These are phyloP conservation scores for Tylopilus subfusipes DNA, from an alignment of 768 basidiomycete species.

Conservation along the genomic window DNA sequence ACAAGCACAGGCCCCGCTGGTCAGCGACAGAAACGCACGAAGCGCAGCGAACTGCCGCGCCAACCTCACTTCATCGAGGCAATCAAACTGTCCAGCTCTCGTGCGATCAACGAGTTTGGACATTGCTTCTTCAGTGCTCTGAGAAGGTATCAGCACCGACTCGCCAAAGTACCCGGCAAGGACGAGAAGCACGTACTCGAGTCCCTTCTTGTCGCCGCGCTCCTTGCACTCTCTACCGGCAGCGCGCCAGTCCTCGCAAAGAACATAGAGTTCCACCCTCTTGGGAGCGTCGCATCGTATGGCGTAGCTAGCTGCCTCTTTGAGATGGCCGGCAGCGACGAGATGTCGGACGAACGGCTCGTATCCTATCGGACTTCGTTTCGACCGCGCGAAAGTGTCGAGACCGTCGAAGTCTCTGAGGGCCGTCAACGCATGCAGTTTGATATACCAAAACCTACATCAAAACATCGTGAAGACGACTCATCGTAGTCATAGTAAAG, in stretches of 20 bases:
- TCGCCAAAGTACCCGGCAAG: background rate
- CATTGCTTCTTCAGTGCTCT: slow-evolving; percentile 72
- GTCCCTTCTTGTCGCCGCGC: slow-evolving; percentile 73
- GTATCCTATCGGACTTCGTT: slow-evolving; percentile 92
- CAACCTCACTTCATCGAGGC: slow-evolving; percentile 61
- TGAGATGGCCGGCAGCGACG: slow-evolving; percentile 65
- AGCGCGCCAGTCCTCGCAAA: slow-evolving; percentile 85
- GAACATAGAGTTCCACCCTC: slow-evolving; percentile 82
- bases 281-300: slow-evolving; percentile 79
- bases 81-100: slow-evolving; percentile 70
- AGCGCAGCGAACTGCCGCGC: background rate
- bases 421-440: slow-evolving; percentile 78
- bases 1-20: background rate
- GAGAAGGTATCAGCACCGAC: slow-evolving; percentile 3
- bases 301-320: slow-evolving; percentile 77
- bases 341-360: slow-evolving; percentile 85
- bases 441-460: slow-evolving; percentile 88
- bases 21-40: background rate
- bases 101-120: slow-evolving; percentile 75
- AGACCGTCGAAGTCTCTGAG: slow-evolving; percentile 82
- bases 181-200: slow-evolving; percentile 63
- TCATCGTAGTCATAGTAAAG: background rate
- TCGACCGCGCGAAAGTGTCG: slow-evolving; percentile 81
- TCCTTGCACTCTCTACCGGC: slow-evolving; percentile 92
- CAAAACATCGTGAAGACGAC: background rate